Evolutionary conservation across 2,329 filamentous ascomycete genomes (phyloP).

Genomic region (Fusarium lateritium): DNA sequence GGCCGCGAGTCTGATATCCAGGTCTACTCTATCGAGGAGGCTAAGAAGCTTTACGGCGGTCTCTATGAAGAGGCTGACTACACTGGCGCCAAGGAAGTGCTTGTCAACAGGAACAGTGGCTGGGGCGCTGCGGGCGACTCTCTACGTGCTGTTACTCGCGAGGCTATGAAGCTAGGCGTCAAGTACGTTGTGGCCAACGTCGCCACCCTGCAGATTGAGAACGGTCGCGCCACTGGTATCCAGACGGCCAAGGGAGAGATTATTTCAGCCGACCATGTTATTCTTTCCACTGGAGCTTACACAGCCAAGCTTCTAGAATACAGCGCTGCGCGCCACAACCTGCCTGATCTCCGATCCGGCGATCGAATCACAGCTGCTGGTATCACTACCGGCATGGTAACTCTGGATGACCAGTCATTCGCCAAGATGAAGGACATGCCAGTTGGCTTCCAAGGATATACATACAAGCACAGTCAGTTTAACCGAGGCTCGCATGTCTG

Average conservation of each 20-base stretch:
- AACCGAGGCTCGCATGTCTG: not conserved
- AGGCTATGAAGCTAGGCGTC: conserved; percentile 68
- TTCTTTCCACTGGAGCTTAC: conserved; percentile 71
- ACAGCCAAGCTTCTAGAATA: conserved; percentile 69
- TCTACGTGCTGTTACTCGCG: conserved; percentile 67
- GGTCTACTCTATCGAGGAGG: conserved; percentile 62
- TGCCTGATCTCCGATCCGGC: conserved; percentile 65
- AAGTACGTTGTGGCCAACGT: conserved; percentile 71
- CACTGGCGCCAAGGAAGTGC: conserved; percentile 69
- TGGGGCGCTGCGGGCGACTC: conserved; percentile 75
- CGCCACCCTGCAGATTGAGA: conserved; percentile 62
- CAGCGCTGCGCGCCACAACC: conserved; percentile 63
- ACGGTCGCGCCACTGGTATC: conserved; percentile 65
- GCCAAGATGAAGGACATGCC: conserved; percentile 65
- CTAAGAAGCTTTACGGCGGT: conserved; percentile 67
- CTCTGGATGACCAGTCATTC: conserved; percentile 64
- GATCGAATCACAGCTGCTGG: conserved; percentile 71
- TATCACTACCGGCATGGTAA: conserved; percentile 71
- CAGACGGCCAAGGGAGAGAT: conserved; percentile 60
- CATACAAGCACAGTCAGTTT: conserved; percentile 54
- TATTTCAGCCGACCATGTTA: conserved; percentile 64
- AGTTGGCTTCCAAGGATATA: conserved; percentile 60
- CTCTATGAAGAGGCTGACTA: conserved; percentile 74
- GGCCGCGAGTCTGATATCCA: conserved; percentile 58
- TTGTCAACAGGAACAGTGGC: conserved; percentile 73